A percentile compares a stretch with the other conserved stretches of the same genome.
phyloP scores from a whole-genome alignment of 2,329 filamentous ascomycete genomes.

The Beauveria australis region DNA sequence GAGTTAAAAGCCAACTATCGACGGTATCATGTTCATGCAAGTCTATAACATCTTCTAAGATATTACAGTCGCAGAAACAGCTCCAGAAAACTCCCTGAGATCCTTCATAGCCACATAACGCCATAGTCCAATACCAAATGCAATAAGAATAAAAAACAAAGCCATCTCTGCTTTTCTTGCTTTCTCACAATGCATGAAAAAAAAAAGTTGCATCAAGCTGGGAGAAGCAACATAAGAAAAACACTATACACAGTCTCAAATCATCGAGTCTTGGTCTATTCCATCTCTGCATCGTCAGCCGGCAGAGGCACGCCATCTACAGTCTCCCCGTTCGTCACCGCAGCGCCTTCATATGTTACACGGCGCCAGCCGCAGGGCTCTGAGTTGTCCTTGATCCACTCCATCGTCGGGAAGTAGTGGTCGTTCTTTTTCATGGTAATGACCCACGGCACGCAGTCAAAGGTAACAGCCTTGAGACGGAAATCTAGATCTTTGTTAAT shows the following conservation, averaged over 20 bases:
- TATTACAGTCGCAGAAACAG: conserved; percentile 15
- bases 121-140: conserved; percentile 20
- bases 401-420: conserved; percentile 75
- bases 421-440: conserved; percentile 99
- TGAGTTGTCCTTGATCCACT: conserved; percentile 56
- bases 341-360: conserved; percentile 51
- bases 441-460: conserved; percentile 98
- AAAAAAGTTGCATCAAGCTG: not conserved
- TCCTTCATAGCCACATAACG: conserved; percentile 31
- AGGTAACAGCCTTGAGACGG: conserved; percentile 92
- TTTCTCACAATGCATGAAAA: not conserved
- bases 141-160: conserved; percentile 7
- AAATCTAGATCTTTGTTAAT: conserved; percentile 52
- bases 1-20: conserved; percentile 3
- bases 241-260: conserved; percentile 3
- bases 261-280: conserved; percentile 18
- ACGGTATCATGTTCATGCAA: conserved; percentile 7
- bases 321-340: conserved; percentile 45
- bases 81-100: conserved; percentile 24
- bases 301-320: conserved; percentile 38
- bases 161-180: not conserved
- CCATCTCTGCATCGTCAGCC: conserved; percentile 37
- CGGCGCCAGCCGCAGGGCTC: conserved; percentile 56
- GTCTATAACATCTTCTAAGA: not conserved
- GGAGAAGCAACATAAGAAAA: not conserved